Evolutionary conservation across 352 stramenopile genomes (phyloP).

Genomic region (Pythium grandisporangium): DNA sequence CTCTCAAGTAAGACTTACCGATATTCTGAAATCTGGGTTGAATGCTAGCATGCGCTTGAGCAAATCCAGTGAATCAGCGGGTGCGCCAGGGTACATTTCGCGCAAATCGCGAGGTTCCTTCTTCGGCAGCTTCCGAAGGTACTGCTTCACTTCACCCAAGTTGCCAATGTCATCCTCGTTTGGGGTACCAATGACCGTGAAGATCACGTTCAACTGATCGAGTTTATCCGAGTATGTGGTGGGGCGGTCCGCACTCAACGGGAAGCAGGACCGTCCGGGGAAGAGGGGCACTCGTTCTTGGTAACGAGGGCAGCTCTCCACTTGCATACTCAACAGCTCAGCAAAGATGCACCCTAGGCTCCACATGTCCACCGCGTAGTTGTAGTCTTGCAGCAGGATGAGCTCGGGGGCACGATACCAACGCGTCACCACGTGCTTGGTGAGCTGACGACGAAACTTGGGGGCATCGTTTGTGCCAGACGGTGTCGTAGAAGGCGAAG

Average conservation of each 20-base stretch:
- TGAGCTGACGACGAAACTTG: slow-evolving; percentile 89
- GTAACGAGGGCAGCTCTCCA: slow-evolving; percentile 78
- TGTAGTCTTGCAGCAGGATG: slow-evolving; percentile 95
- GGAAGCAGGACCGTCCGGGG: slow-evolving; percentile 78
- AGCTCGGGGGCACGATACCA: slow-evolving; percentile 97
- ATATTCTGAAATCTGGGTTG: slow-evolving; percentile 76
- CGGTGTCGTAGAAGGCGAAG: slow-evolving; percentile 61
- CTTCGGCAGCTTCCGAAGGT: slow-evolving; percentile 77
- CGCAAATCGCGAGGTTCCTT: slow-evolving; percentile 67
- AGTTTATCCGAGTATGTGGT: slow-evolving; percentile 84
- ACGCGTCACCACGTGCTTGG: slow-evolving; percentile 97
- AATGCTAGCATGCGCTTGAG: slow-evolving; percentile 80
- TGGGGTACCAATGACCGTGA: slow-evolving; percentile 93
- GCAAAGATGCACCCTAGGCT: slow-evolving; percentile 95
- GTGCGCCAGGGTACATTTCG: slow-evolving; percentile 75
- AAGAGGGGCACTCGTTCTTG: slow-evolving; percentile 81
- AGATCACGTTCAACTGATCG: slow-evolving; percentile 94
- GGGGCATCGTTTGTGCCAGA: slow-evolving; percentile 54
- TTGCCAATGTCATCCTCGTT: slow-evolving; percentile 83
- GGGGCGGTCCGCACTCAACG: slow-evolving; percentile 70
- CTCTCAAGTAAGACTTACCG: too few species aligned
- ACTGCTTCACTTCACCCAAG: slow-evolving; percentile 78
- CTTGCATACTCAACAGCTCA: slow-evolving; percentile 83
- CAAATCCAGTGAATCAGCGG: slow-evolving; percentile 72
- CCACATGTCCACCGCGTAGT: slow-evolving; percentile 98